These are phyloP conservation scores for Micractinium conductrix DNA, from an alignment of 139 green algal genomes.

Conservation along the genomic window DNA sequence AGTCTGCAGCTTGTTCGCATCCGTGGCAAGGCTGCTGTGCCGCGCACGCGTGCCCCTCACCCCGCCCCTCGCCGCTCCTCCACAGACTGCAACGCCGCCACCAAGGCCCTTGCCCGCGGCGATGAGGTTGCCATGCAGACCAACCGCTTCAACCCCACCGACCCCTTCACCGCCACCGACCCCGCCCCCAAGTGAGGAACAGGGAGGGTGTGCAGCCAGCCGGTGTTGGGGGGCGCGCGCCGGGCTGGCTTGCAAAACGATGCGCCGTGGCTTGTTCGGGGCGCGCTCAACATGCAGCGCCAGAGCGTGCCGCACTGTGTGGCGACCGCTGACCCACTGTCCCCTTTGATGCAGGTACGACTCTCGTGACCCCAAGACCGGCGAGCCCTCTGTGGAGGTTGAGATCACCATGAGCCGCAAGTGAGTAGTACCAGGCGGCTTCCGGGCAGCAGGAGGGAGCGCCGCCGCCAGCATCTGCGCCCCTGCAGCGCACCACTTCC, in stretches of 20 bases:
- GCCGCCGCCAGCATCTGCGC: no score
- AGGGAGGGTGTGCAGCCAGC: neutral
- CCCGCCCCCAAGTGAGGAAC: slow-evolving; percentile 10
- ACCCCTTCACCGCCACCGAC: slow-evolving; percentile 32
- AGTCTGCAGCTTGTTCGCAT: no score
- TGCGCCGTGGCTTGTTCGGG: no score
- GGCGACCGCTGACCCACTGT: no score
- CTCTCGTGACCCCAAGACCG: slow-evolving; percentile 19
- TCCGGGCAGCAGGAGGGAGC: no score
- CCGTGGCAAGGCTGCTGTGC: neutral
- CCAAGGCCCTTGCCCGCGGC: neutral
- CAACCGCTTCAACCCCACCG: slow-evolving; percentile 34
- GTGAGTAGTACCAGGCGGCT: neutral
- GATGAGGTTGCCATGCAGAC: slow-evolving; percentile 35
- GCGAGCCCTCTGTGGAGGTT: slow-evolving; percentile 2
- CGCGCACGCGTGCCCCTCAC: neutral
- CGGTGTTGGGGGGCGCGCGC: no score
- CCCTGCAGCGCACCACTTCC: no score
- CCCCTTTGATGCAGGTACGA: no score
- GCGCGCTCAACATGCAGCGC: no score
- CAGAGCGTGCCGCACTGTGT: no score
- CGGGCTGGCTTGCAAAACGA: no score
- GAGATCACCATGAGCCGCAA: slow-evolving; percentile 32
- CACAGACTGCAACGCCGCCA: slow-evolving; percentile 25
- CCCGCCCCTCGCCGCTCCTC: neutral